phyloP scores from a whole-genome alignment of 2,329 filamentous ascomycete genomes.

The Pseudopithomyces chartarum region DNA sequence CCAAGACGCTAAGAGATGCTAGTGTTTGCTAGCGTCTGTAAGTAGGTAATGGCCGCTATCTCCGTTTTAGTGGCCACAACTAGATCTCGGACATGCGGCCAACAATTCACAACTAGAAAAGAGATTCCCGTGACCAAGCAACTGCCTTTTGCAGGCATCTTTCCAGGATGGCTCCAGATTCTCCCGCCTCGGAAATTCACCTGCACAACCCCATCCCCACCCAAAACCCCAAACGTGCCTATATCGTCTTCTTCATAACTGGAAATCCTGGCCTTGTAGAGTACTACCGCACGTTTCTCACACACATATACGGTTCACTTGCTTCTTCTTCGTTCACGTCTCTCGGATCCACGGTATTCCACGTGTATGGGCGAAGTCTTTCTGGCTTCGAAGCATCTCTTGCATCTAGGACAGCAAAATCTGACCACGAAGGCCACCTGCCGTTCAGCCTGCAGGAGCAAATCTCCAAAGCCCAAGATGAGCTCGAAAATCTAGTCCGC shows the following conservation, averaged over 20 bases:
- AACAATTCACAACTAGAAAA: too few species aligned
- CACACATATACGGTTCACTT: slow-evolving; percentile 56
- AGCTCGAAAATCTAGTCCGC: slow-evolving; percentile 48
- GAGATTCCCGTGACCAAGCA: too few species aligned
- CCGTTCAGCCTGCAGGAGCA: slow-evolving; percentile 56
- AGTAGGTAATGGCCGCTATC: too few species aligned
- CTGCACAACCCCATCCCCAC: slow-evolving; percentile 26
- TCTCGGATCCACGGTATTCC: slow-evolving; percentile 24
- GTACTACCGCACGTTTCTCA: slow-evolving; percentile 74
- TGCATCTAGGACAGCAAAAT: background rate
- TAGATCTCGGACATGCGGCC: too few species aligned
- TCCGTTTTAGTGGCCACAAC: too few species aligned
- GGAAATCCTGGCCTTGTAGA: slow-evolving; percentile 78
- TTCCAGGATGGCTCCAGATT: background rate
- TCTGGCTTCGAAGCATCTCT: slow-evolving; percentile 46
- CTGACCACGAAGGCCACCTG: slow-evolving; percentile 6
- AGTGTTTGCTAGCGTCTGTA: too few species aligned
- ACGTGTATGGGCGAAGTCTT: slow-evolving; percentile 49
- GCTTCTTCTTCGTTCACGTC: slow-evolving; percentile 38
- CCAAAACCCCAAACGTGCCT: slow-evolving; percentile 25
- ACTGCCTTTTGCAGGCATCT: too few species aligned
- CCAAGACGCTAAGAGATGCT: too few species aligned
- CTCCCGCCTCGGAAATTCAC: slow-evolving; percentile 25
- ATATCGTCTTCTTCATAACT: slow-evolving; percentile 73
- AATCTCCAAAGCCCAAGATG: slow-evolving; percentile 53